These are phyloP conservation scores for Benincasa hispida DNA, from an alignment of 306 rosid species.

Conservation along the genomic window DNA sequence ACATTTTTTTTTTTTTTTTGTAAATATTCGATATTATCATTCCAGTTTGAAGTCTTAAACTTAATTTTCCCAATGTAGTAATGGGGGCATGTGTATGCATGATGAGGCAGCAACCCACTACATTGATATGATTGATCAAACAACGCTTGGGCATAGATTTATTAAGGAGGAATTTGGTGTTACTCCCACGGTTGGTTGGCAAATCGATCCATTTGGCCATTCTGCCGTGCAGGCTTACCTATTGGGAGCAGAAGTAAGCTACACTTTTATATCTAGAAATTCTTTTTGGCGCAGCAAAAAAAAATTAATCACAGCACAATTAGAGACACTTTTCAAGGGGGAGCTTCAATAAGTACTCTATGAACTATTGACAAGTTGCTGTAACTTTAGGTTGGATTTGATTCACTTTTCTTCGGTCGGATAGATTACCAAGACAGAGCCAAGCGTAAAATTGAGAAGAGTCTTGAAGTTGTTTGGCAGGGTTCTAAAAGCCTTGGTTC, in stretches of 20 bases:
- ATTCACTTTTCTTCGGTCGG: slow-evolving; percentile 35
- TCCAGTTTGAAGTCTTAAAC: neutral
- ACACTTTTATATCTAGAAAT: neutral
- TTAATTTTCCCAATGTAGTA: slow-evolving; percentile 31
- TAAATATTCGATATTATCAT: neutral
- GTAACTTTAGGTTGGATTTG: slow-evolving; percentile 36
- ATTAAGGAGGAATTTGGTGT: slow-evolving; percentile 23
- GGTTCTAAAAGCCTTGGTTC: slow-evolving; percentile 41
- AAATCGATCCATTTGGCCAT: slow-evolving; percentile 54
- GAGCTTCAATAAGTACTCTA: neutral
- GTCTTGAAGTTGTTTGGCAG: slow-evolving; percentile 39
- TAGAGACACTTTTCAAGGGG: neutral
- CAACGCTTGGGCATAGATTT: slow-evolving; percentile 30
- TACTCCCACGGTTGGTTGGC: slow-evolving; percentile 52
- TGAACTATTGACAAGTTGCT: neutral
- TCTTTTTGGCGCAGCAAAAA: neutral
- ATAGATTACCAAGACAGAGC: slow-evolving; percentile 45
- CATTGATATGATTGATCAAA: slow-evolving; percentile 59
- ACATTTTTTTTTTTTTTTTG: neutral
- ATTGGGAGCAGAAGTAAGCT: slow-evolving; percentile 40
- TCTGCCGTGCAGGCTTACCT: slow-evolving; percentile 52
- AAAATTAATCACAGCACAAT: neutral
- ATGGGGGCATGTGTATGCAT: slow-evolving; percentile 96
- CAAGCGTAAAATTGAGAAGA: slow-evolving; percentile 36
- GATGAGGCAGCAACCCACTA: slow-evolving; percentile 86